phyloP scores from a whole-genome alignment of 352 stramenopile species.

The Globisporangium irregulare region DNA sequence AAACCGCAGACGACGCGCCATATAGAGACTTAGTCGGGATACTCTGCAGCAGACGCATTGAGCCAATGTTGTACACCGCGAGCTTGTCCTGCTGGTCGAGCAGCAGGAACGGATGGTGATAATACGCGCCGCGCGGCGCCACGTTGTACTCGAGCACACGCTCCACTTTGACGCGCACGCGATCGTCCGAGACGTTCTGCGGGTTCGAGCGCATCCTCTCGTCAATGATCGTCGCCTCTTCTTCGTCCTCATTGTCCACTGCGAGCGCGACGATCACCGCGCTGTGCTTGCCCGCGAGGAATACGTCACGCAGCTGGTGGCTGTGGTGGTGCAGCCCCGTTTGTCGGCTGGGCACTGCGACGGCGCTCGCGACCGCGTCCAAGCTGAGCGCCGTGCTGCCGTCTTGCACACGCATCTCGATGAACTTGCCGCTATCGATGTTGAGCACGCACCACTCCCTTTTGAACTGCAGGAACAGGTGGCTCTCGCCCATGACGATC shows the following conservation, averaged over 20 bases:
- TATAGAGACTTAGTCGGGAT: constrained; percentile 56
- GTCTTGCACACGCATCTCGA: constrained; percentile 27
- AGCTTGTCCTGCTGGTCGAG: constrained; percentile 55
- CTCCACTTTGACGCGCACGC: constrained; percentile 44
- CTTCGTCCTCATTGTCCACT: constrained; percentile 21
- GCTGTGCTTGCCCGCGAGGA: constrained; percentile 58
- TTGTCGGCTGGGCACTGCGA: constrained; percentile 40
- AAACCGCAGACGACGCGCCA: constrained; percentile 26
- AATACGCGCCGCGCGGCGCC: constrained; percentile 37
- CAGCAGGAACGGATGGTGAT: constrained; percentile 72
- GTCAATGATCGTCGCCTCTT: constrained; percentile 11
- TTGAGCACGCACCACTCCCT: constrained; percentile 64
- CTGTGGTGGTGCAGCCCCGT: constrained; percentile 21
- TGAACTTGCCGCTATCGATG: constrained; percentile 52
- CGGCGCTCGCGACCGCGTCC: constrained; percentile 30
- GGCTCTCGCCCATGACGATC: constrained; percentile 61
- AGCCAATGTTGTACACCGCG: constrained; percentile 60
- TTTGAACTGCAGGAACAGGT: constrained; percentile 62
- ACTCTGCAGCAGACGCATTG: constrained; percentile 50
- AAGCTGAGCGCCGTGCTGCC: constrained; percentile 27
- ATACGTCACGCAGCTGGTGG: constrained; percentile 41
- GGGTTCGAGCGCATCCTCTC: constrained; percentile 21
- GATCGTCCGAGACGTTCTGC: constrained; percentile 38
- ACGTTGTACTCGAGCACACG: constrained; percentile 46
- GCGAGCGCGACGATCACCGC: constrained; percentile 47